Evolutionary conservation across 2,329 filamentous ascomycete species (phyloP).

Genomic region (Ascochyta rabiei): DNA sequence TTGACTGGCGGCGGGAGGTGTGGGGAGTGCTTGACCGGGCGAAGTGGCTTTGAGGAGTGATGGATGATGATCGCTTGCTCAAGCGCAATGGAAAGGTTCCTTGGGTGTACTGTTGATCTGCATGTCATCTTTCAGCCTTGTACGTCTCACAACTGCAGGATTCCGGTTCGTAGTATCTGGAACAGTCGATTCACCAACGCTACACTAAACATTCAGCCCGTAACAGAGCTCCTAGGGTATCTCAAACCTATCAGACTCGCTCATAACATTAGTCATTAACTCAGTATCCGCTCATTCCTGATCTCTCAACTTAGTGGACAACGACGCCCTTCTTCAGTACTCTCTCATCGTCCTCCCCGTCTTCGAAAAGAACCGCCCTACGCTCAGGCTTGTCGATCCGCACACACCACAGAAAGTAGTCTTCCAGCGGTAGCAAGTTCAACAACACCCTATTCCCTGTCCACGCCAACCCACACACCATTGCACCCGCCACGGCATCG

Average conservation of each 20-base stretch:
- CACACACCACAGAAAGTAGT: conserved; percentile 68
- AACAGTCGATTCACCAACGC: too few relatives aligned
- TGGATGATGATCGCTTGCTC: too few relatives aligned
- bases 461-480: conserved; percentile 71
- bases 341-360: conserved; percentile 31
- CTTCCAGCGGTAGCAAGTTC: conserved; percentile 69
- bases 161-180: too few relatives aligned
- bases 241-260: neutral
- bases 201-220: too few relatives aligned
- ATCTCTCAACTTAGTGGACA: neutral
- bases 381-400: conserved; percentile 68
- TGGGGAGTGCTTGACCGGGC: too few relatives aligned
- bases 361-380: conserved; percentile 22
- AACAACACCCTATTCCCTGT: conserved; percentile 60
- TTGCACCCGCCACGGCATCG: conserved; percentile 71
- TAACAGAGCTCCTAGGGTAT: conserved; percentile 1
- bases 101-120: too few relatives aligned
- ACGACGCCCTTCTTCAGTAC: conserved; percentile 25
- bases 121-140: too few relatives aligned
- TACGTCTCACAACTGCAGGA: too few relatives aligned
- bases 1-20: too few relatives aligned
- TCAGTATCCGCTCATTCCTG: neutral
- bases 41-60: too few relatives aligned
- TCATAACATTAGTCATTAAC: conserved; percentile 3
- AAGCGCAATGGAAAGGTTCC: too few relatives aligned